These are phyloP conservation scores for Aaosphaeria arxii DNA, from an alignment of 2,329 filamentous ascomycete species.

Conservation along the genomic window DNA sequence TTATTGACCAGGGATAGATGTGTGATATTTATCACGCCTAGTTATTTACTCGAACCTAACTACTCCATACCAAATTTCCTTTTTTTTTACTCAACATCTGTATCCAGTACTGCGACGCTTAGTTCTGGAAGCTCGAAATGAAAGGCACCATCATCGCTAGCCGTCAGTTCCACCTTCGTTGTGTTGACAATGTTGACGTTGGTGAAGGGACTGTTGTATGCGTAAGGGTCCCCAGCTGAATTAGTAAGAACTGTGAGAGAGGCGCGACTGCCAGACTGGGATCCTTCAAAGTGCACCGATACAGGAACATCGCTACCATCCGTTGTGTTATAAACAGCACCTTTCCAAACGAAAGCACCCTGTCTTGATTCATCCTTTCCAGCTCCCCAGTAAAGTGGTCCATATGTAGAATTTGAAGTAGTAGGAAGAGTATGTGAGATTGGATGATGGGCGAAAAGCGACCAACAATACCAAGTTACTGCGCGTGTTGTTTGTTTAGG, in stretches of 20 bases:
- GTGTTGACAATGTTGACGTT: constrained; percentile 44
- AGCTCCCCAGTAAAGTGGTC: constrained; percentile 47
- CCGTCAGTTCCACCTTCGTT: constrained; percentile 14
- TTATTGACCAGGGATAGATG: too few relatives aligned
- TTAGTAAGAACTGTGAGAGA: constrained; percentile 45
- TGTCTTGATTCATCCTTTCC: constrained; percentile 36
- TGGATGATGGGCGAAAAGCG: constrained; percentile 41
- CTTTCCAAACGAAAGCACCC: constrained; percentile 43
- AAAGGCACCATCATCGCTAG: constrained; percentile 47
- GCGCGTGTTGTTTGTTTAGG: constrained; percentile 29
- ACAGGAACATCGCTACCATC: constrained; percentile 12
- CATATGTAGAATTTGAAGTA: constrained; percentile 33
- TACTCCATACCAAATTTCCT: too few relatives aligned
- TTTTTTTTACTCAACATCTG: neutral
- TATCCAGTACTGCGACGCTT: constrained; percentile 56
- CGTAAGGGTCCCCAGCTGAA: constrained; percentile 32
- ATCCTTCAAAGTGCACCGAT: constrained; percentile 29
- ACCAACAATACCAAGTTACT: constrained; percentile 40
- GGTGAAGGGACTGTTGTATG: constrained; percentile 32
- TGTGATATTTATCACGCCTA: too few relatives aligned
- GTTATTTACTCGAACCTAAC: too few relatives aligned
- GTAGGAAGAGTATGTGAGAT: constrained; percentile 47
- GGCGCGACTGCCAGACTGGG: constrained; percentile 21
- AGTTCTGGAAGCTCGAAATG: constrained; percentile 53
- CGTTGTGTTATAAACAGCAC: constrained; percentile 50